A percentile compares a stretch with the other conserved stretches of the same genome.
These are phyloP conservation scores for Firmiana major DNA, from an alignment of 345 rosid genomes.

Conservation along the genomic window DNA sequence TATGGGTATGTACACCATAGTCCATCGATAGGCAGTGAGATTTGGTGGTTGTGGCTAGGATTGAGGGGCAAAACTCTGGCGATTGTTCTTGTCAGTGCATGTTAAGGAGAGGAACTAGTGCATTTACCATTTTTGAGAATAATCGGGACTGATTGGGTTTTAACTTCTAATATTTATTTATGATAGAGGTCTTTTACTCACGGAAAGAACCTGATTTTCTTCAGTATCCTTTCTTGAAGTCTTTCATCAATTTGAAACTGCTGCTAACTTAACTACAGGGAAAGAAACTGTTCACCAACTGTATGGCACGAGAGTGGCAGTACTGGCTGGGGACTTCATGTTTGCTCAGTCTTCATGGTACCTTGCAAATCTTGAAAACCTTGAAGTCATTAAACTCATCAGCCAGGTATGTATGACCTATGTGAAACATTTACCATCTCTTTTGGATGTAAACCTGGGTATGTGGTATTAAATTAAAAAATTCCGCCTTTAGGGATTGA, in stretches of 20 bases:
- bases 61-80: not conserved
- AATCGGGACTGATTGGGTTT: not conserved
- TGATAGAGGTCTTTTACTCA: not conserved
- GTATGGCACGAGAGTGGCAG: slow-evolving; percentile 85
- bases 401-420: slow-evolving; percentile 61
- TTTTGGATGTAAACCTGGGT: not conserved
- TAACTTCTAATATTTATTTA: not conserved
- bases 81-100: not conserved
- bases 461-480: not conserved
- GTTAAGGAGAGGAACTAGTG: not conserved
- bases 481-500: not conserved
- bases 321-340: slow-evolving; percentile 93
- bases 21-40: not conserved
- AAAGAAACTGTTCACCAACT: slow-evolving; percentile 83
- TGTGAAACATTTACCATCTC: not conserved
- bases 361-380: slow-evolving; percentile 90
- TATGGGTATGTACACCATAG: not conserved
- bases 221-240: not conserved
- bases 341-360: slow-evolving; percentile 99
- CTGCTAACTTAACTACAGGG: slow-evolving; percentile 35
- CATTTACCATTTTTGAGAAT: not conserved
- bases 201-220: not conserved
- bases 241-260: slow-evolving; percentile 4
- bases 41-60: not conserved
- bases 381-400: slow-evolving; percentile 91